These are phyloP conservation scores for Phytopythium boreale DNA, from an alignment of 352 stramenopile genomes.

Conservation along the genomic window DNA sequence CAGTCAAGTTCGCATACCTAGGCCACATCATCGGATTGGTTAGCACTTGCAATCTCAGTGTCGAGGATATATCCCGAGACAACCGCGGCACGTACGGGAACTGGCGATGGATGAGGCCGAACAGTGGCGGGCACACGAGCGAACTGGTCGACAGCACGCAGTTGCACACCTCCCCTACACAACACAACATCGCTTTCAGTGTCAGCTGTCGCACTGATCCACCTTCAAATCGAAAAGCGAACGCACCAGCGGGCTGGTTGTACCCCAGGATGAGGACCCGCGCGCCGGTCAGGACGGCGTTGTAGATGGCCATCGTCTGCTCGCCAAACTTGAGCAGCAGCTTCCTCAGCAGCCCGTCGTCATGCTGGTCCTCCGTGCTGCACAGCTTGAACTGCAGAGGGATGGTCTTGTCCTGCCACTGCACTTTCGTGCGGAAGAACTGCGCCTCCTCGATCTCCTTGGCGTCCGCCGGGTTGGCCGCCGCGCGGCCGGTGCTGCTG, in stretches of 20 bases:
- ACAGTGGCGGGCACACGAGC: constrained; percentile 79
- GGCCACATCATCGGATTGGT: background rate
- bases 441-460: constrained; percentile 49
- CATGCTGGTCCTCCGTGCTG: constrained; percentile 82
- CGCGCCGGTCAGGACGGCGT: constrained; percentile 77
- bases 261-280: constrained; percentile 82
- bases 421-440: constrained; percentile 51
- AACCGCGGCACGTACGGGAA: constrained; percentile 41
- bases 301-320: constrained; percentile 84
- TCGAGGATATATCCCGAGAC: background rate
- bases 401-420: constrained; percentile 63
- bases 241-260: constrained; percentile 64
- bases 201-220: background rate
- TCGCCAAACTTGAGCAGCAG: constrained; percentile 81
- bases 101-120: constrained; percentile 74
- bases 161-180: constrained; percentile 72
- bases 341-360: constrained; percentile 65
- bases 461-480: constrained; percentile 33
- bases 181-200: background rate
- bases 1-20: constrained; percentile 87
- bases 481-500: constrained; percentile 35
- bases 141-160: constrained; percentile 83
- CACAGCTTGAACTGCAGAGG: constrained; percentile 78
- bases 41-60: background rate
- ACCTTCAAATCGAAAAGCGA: background rate